Evolutionary conservation across 2,329 filamentous ascomycete species (phyloP), one percentile per base, ranked within the genome.

Genomic region (Fusarium bactridioides): DNA sequence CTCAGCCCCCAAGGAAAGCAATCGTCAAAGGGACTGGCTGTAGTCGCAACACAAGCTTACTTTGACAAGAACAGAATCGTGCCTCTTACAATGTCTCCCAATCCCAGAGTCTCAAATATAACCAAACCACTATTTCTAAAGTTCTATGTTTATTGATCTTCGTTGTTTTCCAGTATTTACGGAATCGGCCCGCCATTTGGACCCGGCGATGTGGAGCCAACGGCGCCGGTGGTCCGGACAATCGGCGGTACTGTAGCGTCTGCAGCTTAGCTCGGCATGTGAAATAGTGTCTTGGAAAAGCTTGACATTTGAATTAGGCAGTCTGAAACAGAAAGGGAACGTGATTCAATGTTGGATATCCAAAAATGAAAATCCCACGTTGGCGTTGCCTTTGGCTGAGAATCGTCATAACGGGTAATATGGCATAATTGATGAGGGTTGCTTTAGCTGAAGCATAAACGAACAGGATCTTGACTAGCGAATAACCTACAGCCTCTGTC

Each of bases 351-450:
- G 29, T 31, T 43, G n/a, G 27, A 27, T 13, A 33, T 55, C 37
- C 38, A 29, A 44, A 54, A 64, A 58, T 38, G 27, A 41, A 16
- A 48, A 71, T 44, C 40, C 45, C 62, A 61, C 61, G 61, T 54
- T 69, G 59, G 64, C 44, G 59, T 72, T 43, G 44, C 61, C 59
- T 57, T 62, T 51, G 40, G 65, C 62, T 43, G 23, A 47, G 37
- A 53, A 43, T 74, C 73, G 73, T 54, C 67, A 74, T 76, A 25
- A 37, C 21, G 45, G 55, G 53, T 18, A 61, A 61, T 57, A 76
- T 76, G 67, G 63, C 64, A 77, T 43, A 74, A 76, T 74, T 50
- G 29, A 55, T 38, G 18, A 50, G 45, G 40, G 15, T 27, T 37
- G 31, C 40, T 35, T 48, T 47, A 50, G 41, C 44, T 50, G 23